phyloP scores from a whole-genome alignment of 768 basidiomycete species.

The Lyophyllum decastes region DNA sequence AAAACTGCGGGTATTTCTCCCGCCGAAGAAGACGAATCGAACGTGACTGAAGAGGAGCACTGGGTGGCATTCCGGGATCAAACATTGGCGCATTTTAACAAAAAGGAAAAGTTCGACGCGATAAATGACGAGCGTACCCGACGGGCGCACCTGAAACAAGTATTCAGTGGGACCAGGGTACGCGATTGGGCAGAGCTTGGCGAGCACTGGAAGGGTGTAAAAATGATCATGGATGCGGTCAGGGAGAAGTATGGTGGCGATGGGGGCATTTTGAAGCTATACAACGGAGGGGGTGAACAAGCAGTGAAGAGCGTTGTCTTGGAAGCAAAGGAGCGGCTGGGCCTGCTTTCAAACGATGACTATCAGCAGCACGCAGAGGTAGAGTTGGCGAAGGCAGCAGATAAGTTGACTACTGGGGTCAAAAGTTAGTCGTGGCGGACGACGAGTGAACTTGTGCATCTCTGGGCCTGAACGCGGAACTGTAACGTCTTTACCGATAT shows the following conservation, averaged over 20 bases:
- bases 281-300: slow-evolving; percentile 41
- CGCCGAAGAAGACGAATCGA: slow-evolving; percentile 9
- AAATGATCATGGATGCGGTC: slow-evolving; percentile 49
- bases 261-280: slow-evolving; percentile 37
- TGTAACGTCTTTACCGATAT: not conserved
- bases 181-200: slow-evolving; percentile 55
- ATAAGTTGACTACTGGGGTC: not conserved
- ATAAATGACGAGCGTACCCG: slow-evolving; percentile 27
- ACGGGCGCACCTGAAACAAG: slow-evolving; percentile 37
- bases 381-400: not conserved
- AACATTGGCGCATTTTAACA: slow-evolving; percentile 53
- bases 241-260: slow-evolving; percentile 49
- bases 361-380: not conserved
- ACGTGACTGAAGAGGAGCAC: slow-evolving; percentile 16
- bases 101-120: slow-evolving; percentile 48
- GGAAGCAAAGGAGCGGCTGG: slow-evolving; percentile 34
- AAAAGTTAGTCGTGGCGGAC: not conserved
- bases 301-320: slow-evolving; percentile 38
- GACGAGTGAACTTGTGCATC: not conserved
- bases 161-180: slow-evolving; percentile 52
- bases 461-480: no score
- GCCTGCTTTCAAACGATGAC: slow-evolving; percentile 3
- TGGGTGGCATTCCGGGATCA: slow-evolving; percentile 34
- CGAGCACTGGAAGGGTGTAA: slow-evolving; percentile 43
- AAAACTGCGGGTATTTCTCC: slow-evolving; percentile 5